Evolutionary conservation across 352 stramenopile genomes (phyloP).

Genomic region (Globisporangium nunn): DNA sequence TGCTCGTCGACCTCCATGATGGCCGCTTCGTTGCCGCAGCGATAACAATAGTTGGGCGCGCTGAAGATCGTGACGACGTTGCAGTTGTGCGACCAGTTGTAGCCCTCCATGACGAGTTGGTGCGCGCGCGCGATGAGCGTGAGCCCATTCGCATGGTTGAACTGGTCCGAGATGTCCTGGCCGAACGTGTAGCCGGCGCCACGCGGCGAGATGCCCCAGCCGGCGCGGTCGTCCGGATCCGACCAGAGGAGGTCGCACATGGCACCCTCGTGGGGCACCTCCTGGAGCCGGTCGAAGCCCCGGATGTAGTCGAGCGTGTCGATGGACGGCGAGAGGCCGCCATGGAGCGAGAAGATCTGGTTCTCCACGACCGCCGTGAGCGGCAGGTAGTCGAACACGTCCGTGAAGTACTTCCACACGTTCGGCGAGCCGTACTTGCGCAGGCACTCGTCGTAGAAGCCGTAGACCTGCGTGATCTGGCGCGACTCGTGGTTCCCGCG

Average conservation of each 20-base stretch:
- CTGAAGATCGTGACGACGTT: constrained; percentile 99
- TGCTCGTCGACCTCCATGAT: constrained; percentile 97
- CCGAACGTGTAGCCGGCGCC: constrained; percentile 92
- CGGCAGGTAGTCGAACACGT: constrained; percentile 94
- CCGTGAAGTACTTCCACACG: constrained; percentile 74
- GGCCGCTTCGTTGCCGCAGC: constrained; percentile 96
- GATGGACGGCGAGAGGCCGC: constrained; percentile 83
- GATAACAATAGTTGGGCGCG: constrained; percentile 99
- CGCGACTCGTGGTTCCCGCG: constrained; percentile 94
- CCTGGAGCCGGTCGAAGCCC: constrained; percentile 91
- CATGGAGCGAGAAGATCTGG: constrained; percentile 87
- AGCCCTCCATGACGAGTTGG: constrained; percentile 91
- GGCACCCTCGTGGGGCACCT: constrained; percentile 95
- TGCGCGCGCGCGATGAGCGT: constrained; percentile 91
- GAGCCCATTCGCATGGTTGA: constrained; percentile 92
- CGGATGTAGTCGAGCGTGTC: constrained; percentile 92
- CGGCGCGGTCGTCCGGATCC: constrained; percentile 92
- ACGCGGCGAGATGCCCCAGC: constrained; percentile 94
- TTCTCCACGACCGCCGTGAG: constrained; percentile 94
- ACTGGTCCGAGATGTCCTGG: constrained; percentile 89
- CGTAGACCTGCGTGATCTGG: constrained; percentile 96
- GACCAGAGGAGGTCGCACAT: constrained; percentile 99
- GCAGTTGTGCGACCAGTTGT: constrained; percentile 94
- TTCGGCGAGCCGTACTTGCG: constrained; percentile 95
- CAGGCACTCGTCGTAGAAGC: constrained; percentile 98